Conservation (phyloP, 208 protist species). For the Crithidia fasciculata region DNA sequence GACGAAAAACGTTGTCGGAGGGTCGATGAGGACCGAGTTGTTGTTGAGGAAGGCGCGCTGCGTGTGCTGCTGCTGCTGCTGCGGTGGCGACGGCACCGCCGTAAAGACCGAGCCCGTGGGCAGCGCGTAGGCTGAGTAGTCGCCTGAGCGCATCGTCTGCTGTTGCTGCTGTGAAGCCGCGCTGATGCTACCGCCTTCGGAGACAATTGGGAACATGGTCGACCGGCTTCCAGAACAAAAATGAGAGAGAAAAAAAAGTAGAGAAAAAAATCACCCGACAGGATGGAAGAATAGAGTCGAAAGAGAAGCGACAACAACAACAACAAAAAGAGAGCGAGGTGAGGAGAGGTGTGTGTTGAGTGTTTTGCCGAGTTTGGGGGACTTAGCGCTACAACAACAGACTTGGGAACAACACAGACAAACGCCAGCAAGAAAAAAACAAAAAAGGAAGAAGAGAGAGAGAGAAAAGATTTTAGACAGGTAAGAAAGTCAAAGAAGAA, state of each 20-base stretch:
- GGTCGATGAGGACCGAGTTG: conserved; percentile 16
- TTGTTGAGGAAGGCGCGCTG: conserved; percentile 6
- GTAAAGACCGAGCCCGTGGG: conserved; percentile 14
- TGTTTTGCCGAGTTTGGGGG: neutral
- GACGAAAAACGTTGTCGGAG: conserved; percentile 1
- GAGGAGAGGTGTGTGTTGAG: neutral
- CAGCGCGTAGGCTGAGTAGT: conserved; percentile 21
- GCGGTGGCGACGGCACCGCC: neutral
- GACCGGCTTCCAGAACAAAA: neutral
- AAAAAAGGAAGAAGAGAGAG: neutral
- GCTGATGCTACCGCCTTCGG: conserved; percentile 1
- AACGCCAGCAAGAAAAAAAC: conserved; percentile 3
- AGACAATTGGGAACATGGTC: conserved; percentile 2
- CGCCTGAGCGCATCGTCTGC: conserved; percentile 9
- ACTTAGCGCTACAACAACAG: conserved; percentile 5
- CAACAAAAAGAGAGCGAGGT: neutral
- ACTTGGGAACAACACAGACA: neutral
- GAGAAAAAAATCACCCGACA: neutral
- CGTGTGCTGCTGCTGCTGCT: conserved; percentile 13
- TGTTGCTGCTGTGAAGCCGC: conserved; percentile 8
- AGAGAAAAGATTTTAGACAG: neutral
- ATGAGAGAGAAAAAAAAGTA: neutral
- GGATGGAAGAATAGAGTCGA: neutral
- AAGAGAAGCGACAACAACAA: neutral
- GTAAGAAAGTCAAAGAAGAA: neutral